These are phyloP conservation scores for Skeletonema tropicum DNA, from an alignment of 108 stramenopile species.

Conservation along the genomic window DNA sequence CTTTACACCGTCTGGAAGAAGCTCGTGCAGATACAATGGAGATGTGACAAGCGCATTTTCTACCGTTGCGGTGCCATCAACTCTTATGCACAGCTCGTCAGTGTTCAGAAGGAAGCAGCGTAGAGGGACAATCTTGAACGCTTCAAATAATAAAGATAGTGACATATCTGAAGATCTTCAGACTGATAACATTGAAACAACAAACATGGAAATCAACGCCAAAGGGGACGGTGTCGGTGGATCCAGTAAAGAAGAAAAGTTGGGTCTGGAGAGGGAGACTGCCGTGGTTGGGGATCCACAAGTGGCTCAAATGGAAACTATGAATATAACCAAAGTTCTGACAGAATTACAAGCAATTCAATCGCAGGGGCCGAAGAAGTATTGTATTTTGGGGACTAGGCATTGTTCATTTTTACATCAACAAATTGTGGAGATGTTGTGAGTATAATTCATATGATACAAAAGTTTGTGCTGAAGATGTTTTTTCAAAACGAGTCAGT, in stretches of 20 bases:
- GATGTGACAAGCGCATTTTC: neutral
- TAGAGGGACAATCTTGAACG: neutral
- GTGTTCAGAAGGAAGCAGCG: neutral
- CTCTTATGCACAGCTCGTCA: neutral
- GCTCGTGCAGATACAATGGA: neutral
- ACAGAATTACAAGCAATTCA: constrained; percentile 92
- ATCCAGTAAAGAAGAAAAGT: constrained; percentile 25
- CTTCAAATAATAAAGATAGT: neutral
- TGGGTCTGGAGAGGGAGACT: constrained; percentile 40
- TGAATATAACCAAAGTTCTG: constrained; percentile 79
- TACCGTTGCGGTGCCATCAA: neutral
- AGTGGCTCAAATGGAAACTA: constrained; percentile 65
- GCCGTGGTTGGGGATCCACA: constrained; percentile 74
- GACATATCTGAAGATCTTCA: neutral
- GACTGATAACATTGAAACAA: neutral
- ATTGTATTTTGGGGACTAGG: constrained; percentile 93
- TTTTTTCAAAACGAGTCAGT: neutral
- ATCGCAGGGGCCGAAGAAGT: constrained; percentile 89
- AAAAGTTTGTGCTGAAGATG: neutral
- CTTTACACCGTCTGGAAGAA: neutral
- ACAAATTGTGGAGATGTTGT: constrained; percentile 93
- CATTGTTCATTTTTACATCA: constrained; percentile 95
- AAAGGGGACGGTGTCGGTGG: constrained; percentile 29
- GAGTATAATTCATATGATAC: constrained; percentile 31
- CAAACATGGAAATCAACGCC: neutral